phyloP scores from a whole-genome alignment of 176 grass and related monocot species.

The Phragmites australis region DNA sequence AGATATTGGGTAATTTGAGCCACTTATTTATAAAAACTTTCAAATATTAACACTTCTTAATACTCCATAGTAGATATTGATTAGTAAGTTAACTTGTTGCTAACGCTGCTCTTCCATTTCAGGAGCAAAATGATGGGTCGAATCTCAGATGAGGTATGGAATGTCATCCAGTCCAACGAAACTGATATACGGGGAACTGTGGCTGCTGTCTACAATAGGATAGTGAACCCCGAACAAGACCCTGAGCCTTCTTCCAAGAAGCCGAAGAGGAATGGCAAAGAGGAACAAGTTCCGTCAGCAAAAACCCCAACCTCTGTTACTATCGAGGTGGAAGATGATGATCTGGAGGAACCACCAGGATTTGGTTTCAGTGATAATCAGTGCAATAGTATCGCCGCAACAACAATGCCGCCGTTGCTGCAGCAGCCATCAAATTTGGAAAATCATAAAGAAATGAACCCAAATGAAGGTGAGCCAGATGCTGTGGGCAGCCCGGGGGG shows the following conservation, averaged over 20 bases:
- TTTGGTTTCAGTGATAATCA: conserved; percentile 55
- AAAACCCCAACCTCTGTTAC: conserved; percentile 35
- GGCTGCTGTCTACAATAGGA: conserved; percentile 58
- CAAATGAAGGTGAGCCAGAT: conserved; percentile 35
- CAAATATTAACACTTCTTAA: background rate
- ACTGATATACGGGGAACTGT: conserved; percentile 64
- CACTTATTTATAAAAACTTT: conserved; percentile 20
- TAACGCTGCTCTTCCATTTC: background rate
- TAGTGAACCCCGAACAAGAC: conserved; percentile 52
- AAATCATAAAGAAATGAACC: conserved; percentile 24
- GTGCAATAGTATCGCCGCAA: background rate
- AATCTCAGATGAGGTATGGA: conserved; percentile 81
- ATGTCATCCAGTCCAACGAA: conserved; percentile 60
- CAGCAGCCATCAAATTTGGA: conserved; percentile 16
- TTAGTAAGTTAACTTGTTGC: conserved; percentile 4
- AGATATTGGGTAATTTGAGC: conserved; percentile 65
- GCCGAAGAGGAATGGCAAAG: conserved; percentile 40
- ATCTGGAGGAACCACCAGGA: conserved; percentile 61
- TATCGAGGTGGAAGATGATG: conserved; percentile 43
- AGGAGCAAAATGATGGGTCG: conserved; percentile 81
- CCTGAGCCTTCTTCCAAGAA: conserved; percentile 41
- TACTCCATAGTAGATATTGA: background rate
- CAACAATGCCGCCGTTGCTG: background rate
- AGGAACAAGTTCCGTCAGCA: conserved; percentile 28
- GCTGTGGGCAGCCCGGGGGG: background rate